These are phyloP conservation scores for Hamigera avellanea DNA, from an alignment of 495 filamentous ascomycete species.

Conservation along the genomic window DNA sequence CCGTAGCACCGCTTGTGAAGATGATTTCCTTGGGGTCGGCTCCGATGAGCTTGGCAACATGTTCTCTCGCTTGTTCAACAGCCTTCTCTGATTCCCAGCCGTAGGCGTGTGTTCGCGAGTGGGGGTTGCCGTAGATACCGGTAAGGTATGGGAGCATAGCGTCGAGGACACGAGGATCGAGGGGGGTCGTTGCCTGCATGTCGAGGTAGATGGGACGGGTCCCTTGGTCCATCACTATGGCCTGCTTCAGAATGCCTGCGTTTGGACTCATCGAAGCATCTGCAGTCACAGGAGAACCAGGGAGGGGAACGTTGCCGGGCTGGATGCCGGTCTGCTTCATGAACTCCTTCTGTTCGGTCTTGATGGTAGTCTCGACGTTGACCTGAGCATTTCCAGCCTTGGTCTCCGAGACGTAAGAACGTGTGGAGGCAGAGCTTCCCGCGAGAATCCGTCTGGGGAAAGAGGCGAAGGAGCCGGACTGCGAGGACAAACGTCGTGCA, in stretches of 20 bases:
- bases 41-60: slow-evolving; percentile 80
- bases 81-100: slow-evolving; percentile 97
- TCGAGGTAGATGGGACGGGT: slow-evolving; percentile 93
- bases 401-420: slow-evolving; percentile 77
- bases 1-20: slow-evolving; percentile 94
- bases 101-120: slow-evolving; percentile 95
- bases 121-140: slow-evolving; percentile 91
- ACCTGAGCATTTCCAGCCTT: slow-evolving; percentile 72
- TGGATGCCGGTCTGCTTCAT: slow-evolving; percentile 56
- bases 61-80: slow-evolving; percentile 70
- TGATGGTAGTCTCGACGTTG: slow-evolving; percentile 69
- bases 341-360: slow-evolving; percentile 72
- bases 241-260: slow-evolving; percentile 83
- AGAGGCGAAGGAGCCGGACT: slow-evolving; percentile 21
- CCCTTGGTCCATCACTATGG: slow-evolving; percentile 87
- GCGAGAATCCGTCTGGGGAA: slow-evolving; percentile 33
- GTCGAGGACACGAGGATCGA: slow-evolving; percentile 87
- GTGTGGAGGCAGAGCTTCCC: slow-evolving; percentile 18
- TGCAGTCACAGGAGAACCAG: slow-evolving; percentile 44
- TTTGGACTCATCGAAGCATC: slow-evolving; percentile 69
- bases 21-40: slow-evolving; percentile 97
- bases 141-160: slow-evolving; percentile 94
- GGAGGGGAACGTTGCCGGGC: slow-evolving; percentile 40
- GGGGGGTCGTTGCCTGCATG: slow-evolving; percentile 97
- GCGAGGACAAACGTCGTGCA: slow-evolving; percentile 37